These are phyloP conservation scores for Neonectria punicea DNA, from an alignment of 2,329 filamentous ascomycete species.

Conservation along the genomic window DNA sequence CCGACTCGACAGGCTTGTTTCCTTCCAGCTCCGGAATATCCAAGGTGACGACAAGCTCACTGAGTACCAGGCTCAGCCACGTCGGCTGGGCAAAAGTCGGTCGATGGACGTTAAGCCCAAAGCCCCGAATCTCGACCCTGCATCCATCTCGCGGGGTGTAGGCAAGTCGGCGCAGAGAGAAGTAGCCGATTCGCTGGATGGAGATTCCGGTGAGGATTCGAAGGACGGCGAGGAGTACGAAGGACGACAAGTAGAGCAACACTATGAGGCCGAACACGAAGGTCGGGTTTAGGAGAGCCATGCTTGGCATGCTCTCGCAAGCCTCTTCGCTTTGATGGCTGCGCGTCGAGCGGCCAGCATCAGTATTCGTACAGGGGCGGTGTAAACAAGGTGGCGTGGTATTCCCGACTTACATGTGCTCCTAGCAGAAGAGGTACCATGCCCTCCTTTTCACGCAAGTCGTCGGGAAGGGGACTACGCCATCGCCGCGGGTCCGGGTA, in stretches of 20 bases:
- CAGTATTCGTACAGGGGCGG: constrained; percentile 34
- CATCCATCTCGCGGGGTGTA: constrained; percentile 91
- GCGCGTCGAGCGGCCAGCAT: constrained; percentile 23
- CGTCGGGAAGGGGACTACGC: constrained; percentile 38
- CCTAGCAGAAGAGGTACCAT: constrained; percentile 41
- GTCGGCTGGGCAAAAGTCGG: constrained; percentile 98
- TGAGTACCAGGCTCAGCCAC: constrained; percentile 91
- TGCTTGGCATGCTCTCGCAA: constrained; percentile 48
- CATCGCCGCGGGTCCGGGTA: constrained; percentile 36
- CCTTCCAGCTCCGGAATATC: constrained; percentile 75
- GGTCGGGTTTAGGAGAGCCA: constrained; percentile 77
- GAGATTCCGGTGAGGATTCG: constrained; percentile 94
- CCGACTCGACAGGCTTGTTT: constrained; percentile 49
- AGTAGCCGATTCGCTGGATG: constrained; percentile 93
- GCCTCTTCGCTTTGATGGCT: constrained; percentile 42
- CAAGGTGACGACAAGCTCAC: constrained; percentile 84
- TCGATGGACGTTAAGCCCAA: constrained; percentile 88
- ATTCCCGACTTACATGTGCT: constrained; percentile 37
- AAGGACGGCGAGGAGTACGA: constrained; percentile 91
- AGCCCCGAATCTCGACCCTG: constrained; percentile 86
- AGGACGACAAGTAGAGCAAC: constrained; percentile 88
- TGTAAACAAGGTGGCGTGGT: constrained; percentile 38
- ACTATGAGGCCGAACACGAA: constrained; percentile 89
- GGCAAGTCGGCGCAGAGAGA: constrained; percentile 89
- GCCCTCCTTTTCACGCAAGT: constrained; percentile 37